These are phyloP conservation scores for Rhinocladiella mackenziei DNA, from an alignment of 2,329 filamentous ascomycete genomes.

Conservation along the genomic window DNA sequence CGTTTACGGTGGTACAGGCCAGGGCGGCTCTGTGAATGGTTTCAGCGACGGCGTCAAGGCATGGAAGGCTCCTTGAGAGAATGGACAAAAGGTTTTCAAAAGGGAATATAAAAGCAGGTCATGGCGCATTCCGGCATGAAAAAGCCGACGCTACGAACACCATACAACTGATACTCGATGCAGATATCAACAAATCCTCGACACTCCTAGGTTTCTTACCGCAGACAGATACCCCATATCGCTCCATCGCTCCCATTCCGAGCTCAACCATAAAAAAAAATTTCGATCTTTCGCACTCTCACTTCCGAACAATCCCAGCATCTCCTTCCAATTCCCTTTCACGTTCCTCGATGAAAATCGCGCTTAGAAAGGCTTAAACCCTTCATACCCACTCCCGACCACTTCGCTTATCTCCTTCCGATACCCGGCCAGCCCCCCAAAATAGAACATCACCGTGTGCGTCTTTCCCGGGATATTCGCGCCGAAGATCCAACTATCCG, in stretches of 20 bases:
- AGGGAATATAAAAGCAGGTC: background rate
- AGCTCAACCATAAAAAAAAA: no score
- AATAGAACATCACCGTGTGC: constrained; percentile 16
- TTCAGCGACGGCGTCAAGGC: constrained; percentile 19
- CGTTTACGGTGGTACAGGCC: background rate
- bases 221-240: no score
- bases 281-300: no score
- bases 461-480: constrained; percentile 52
- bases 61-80: background rate
- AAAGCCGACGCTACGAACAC: no score
- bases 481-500: constrained; percentile 51
- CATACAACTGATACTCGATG: background rate
- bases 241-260: no score
- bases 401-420: constrained; percentile 1
- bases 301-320: background rate
- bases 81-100: no score
- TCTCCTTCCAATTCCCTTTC: background rate
- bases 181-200: no score
- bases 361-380: constrained; percentile 3
- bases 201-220: no score
- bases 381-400: constrained; percentile 1
- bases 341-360: background rate
- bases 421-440: constrained; percentile 18
- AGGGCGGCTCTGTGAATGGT: background rate
- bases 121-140: no score